A percentile compares a stretch with the other conserved stretches of the same genome.
Evolutionary conservation across 495 filamentous ascomycete species (phyloP).

Genomic region (Penicillium pancosmium): DNA sequence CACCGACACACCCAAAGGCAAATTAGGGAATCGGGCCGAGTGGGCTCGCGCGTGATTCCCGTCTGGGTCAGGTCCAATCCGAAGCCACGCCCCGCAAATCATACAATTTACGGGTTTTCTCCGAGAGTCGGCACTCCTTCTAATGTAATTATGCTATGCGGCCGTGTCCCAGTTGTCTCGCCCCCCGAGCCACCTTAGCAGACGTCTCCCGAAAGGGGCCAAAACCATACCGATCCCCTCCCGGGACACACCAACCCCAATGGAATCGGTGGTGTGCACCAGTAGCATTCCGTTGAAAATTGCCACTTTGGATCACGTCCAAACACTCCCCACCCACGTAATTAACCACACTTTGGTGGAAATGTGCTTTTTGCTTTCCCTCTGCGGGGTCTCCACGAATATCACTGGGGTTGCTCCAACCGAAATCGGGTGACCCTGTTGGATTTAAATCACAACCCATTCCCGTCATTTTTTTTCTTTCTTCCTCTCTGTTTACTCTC

Average conservation of each 20-base stretch:
- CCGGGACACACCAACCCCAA: neutral
- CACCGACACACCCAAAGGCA: neutral
- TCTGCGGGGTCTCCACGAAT: constrained; percentile 8
- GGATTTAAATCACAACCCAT: neutral
- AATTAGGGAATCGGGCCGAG: constrained; percentile 5
- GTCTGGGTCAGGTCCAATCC: neutral
- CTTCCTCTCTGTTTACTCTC: neutral
- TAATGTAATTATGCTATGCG: neutral
- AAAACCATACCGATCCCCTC: neutral
- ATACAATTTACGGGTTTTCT: neutral
- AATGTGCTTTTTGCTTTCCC: neutral
- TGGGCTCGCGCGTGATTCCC: neutral
- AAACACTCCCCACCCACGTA: neutral
- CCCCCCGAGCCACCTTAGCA: constrained; percentile 3
- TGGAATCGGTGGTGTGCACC: constrained; percentile 1
- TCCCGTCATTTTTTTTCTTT: neutral
- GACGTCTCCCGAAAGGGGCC: neutral
- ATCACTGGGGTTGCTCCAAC: constrained; percentile 5
- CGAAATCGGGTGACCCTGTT: neutral
- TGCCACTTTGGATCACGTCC: neutral
- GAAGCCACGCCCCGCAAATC: constrained; percentile 4
- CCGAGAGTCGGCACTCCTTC: neutral
- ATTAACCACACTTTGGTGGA: neutral
- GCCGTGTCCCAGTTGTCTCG: neutral
- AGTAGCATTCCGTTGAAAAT: neutral